Evolutionary conservation across 495 filamentous ascomycete species (phyloP).

Genomic region (Aspergillus avenaceus): DNA sequence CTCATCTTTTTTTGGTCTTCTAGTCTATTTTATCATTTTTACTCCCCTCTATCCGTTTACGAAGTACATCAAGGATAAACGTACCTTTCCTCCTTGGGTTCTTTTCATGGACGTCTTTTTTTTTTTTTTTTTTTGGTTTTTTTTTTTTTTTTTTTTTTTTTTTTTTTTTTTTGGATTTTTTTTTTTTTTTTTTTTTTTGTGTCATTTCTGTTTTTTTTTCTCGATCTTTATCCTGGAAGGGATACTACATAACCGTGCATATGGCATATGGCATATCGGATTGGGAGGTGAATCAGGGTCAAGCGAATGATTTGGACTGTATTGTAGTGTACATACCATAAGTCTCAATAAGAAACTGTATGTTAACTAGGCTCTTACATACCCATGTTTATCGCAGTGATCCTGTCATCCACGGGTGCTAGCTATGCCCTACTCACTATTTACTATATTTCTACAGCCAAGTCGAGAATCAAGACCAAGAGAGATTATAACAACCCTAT

Average conservation of each 20-base stretch:
- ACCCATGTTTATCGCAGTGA: too few species aligned
- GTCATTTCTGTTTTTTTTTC: constrained; percentile 4
- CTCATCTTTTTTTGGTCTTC: background rate
- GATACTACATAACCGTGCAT: constrained; percentile 2
- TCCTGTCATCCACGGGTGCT: too few species aligned
- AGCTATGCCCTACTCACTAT: too few species aligned
- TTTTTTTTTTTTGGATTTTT: constrained; percentile 1
- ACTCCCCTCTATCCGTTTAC: constrained; percentile 1
- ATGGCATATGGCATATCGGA: constrained; percentile 9
- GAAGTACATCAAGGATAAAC: background rate
- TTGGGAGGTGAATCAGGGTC: background rate
- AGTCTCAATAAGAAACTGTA: constrained; percentile 4
- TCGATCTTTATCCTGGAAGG: constrained; percentile 19
- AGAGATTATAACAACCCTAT: too few species aligned
- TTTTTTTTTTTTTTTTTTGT: constrained; percentile 1
- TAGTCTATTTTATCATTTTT: constrained; percentile 1
- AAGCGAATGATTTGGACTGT: constrained; percentile 6
- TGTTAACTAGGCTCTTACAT: too few species aligned
- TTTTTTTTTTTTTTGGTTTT: constrained; percentile 6
- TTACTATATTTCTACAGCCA: too few species aligned
- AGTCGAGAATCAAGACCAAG: too few species aligned
- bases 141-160: background rate
- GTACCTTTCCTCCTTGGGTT: background rate
- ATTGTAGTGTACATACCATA: constrained; percentile 13
- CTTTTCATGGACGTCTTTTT: background rate